Evolutionary conservation across 176 grass and related monocot species (phyloP).

Genomic region (Tillandsia leiboldiana): DNA sequence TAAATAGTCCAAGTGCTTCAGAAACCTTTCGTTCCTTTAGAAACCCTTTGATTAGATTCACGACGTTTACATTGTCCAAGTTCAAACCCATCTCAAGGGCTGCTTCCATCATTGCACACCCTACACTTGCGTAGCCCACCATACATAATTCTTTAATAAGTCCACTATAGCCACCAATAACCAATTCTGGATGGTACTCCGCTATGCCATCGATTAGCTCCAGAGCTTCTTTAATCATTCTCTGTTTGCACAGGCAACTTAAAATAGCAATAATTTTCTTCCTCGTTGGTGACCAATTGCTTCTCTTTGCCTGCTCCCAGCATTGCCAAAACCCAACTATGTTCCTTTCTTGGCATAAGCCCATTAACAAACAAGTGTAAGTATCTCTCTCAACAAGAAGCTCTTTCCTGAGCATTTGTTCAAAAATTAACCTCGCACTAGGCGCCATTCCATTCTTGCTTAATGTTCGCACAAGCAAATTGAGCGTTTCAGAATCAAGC

Average conservation of each 20-base stretch:
- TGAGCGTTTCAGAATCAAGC: slow-evolving; percentile 53
- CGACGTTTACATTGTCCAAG: slow-evolving; percentile 30
- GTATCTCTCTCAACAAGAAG: slow-evolving; percentile 42
- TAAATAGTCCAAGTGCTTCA: slow-evolving; percentile 66
- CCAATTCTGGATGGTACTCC: slow-evolving; percentile 26
- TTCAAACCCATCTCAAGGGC: slow-evolving; percentile 45
- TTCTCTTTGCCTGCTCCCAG: slow-evolving; percentile 45
- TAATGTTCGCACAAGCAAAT: slow-evolving; percentile 39
- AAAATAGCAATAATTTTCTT: slow-evolving; percentile 36
- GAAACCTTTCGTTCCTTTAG: slow-evolving; percentile 54
- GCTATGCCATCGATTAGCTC: slow-evolving; percentile 39
- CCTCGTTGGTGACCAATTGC: slow-evolving; percentile 44
- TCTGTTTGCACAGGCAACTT: slow-evolving; percentile 55
- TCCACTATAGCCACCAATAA: slow-evolving; percentile 30
- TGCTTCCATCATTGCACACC: slow-evolving; percentile 67
- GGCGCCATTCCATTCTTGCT: slow-evolving; percentile 38
- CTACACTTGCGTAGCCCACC: slow-evolving; percentile 58
- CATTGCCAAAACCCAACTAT: slow-evolving; percentile 57
- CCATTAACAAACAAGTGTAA: slow-evolving; percentile 45
- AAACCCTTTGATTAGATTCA: slow-evolving; percentile 66
- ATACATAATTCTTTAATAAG: slow-evolving; percentile 64
- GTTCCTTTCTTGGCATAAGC: slow-evolving; percentile 59
- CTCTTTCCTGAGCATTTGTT: slow-evolving; percentile 42
- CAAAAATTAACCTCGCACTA: slow-evolving; percentile 43
- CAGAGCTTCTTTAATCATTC: slow-evolving; percentile 61